Base-by-base conservation (phyloP, 2,329 filamentous ascomycete genomes). In the Hirsutella thompsonii region DNA sequence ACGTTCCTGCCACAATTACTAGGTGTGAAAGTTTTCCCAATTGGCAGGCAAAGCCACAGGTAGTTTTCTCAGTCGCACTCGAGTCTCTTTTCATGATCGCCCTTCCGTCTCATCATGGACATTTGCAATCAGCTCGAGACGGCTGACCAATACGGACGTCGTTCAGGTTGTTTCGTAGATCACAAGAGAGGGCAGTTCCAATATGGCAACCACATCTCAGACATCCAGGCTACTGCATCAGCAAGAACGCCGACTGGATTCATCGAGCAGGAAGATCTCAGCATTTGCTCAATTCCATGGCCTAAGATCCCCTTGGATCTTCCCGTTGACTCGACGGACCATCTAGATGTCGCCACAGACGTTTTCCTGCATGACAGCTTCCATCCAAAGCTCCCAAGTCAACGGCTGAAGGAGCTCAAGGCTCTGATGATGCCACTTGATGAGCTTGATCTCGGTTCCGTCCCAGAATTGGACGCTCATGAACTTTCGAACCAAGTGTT, bases 111-210 rank as follows among this genome's bases (percentile, higher is more conserved):
- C 32, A 11, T 3, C 4, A 44, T 44, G 42, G 36, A 18, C n/a
- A 8, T 20, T 10, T 4, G 6, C 11, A 16, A 41, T 20, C 21
- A n/a, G 35, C 33, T 20, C 8, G 48, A 48, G 32, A 40, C 45
- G 4, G 52, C 47, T 2, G 48, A 46, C 18, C 46, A 52, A 18
- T 60, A 59, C 30, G 58, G 51, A 9, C 49, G 46, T 19, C 36
- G 40, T 18, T 46, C 54, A 4, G 34, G 35, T 13, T 62, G 55
- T 39, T 58, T 62, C 23, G 36, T 30, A 18, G 41, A 55, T 32
- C 44, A 59, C 23, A 45, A 20, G 28, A 43, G 26, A 2, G n/a
- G 39, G 2, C 56, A 53, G 0, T 62, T 56, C 40, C 46, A 50
- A n/a, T 52, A 57, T n/a, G 18, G 42, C 13, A 44, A 53, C 18